These are phyloP conservation scores for Arabidopsis thaliana DNA, from an alignment of 345 rosid species.

Conservation along the genomic window TAIR10.1 NC_003070.9:16795501-16796000, in stretches of 20 bases:
- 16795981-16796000: conserved; percentile 61
- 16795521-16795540: conserved; percentile 45
- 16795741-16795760: conserved; percentile 43
- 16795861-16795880: conserved; percentile 80
- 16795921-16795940: conserved; percentile 61
- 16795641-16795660: conserved; percentile 59
- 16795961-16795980: conserved; percentile 64
- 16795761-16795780: neutral
- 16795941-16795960: conserved; percentile 72
- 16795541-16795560: conserved; percentile 38
- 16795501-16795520: conserved; percentile 49
- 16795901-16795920: conserved; percentile 86
- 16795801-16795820: neutral
- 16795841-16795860: conserved; percentile 67
- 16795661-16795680: conserved; percentile 88
- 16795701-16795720: conserved; percentile 80
- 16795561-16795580: conserved; percentile 48
- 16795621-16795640: conserved; percentile 59
- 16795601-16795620: conserved; percentile 80
- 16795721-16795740: conserved; percentile 68
- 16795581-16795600: conserved; percentile 49
- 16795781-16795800: neutral
- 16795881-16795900: conserved; percentile 84
- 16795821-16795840: conserved; percentile 35
- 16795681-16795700: conserved; percentile 76